A percentile compares a stretch with the other conserved stretches of the same genome.
These are phyloP conservation scores for Cutaneotrichosporon arboriforme DNA, from an alignment of 1,284 basidiomycete species.

Conservation along the genomic window DNA sequence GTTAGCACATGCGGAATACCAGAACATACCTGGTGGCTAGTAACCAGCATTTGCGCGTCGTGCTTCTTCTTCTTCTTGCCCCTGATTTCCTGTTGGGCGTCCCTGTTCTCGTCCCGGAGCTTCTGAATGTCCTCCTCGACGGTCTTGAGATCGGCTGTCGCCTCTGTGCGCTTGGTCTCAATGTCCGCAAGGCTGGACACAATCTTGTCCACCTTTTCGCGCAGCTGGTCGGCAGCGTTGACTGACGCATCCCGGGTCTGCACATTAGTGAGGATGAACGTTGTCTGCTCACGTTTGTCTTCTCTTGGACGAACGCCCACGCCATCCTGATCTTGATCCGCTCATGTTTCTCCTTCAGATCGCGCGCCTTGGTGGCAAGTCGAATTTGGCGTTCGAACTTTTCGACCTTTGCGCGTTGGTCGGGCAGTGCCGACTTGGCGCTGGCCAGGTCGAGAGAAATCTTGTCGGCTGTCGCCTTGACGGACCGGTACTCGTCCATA, in stretches of 20 bases:
- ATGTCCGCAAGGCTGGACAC: slow-evolving; percentile 6
- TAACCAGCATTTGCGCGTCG: slow-evolving; percentile 34
- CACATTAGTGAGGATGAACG: slow-evolving; percentile 7
- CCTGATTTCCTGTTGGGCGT: not conserved
- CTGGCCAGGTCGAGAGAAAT: slow-evolving; percentile 21
- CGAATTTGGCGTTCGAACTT: slow-evolving; percentile 53
- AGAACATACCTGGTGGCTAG: not conserved
- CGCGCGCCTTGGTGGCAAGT: slow-evolving; percentile 66
- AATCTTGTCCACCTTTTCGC: slow-evolving; percentile 11
- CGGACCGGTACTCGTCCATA: slow-evolving; percentile 64
- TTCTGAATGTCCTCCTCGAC: slow-evolving; percentile 50
- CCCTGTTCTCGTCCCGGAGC: not conserved
- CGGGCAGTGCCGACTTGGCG: slow-evolving; percentile 22
- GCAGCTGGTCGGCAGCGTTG: not conserved
- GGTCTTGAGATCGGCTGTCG: slow-evolving; percentile 35
- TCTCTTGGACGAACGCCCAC: slow-evolving; percentile 77
- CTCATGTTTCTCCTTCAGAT: slow-evolving; percentile 58
- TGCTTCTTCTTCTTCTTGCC: slow-evolving; percentile 44
- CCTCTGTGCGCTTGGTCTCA: slow-evolving; percentile 47
- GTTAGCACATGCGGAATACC: not conserved
- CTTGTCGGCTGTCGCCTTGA: slow-evolving; percentile 55
- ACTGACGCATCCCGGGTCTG: not conserved
- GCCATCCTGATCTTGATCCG: slow-evolving; percentile 57
- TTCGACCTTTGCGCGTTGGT: slow-evolving; percentile 18
- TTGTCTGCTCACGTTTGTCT: slow-evolving; percentile 53